Evolutionary conservation across 805 yeast species (phyloP), one percentile per base, ranked within the genome.

Genomic region (Metschnikowia lunata): DNA sequence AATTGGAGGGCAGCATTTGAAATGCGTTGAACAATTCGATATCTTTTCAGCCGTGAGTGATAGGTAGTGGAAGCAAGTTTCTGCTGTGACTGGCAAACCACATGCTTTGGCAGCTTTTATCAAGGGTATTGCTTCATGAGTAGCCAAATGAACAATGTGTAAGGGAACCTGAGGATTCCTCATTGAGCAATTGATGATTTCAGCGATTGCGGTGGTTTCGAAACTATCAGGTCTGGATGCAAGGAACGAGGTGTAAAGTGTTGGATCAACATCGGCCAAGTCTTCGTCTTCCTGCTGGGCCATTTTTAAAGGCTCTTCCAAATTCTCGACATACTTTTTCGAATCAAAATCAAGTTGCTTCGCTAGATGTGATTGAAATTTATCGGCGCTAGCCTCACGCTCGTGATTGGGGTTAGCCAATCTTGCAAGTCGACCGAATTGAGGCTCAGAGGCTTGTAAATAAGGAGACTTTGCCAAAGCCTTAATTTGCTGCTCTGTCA

Each of bases 1-100:
- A 52, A 90, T 90, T 2, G 98, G 98, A 1, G 98, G 98, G 62
- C 97, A 91, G 60, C 97, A 91, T 65, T 90, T 90, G 75, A 76
- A 88, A 57, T 83, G 87, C 5, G 97, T 90, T 11, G 83, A 80
- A 41, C 87, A 79, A 55, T 81, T 76, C 14, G 88, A 82, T 43
- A 90, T 88, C 23, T 73, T 71, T 59, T 90, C 97, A 3, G 96
- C 86, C 3, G 76, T 72, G 36, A 90, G 71, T 2, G 91, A 76
- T 42, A 90, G 71, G 63, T 90, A 90, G 62, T 90, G 98, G 78
- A 89, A 90, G 63, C 98, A 90, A 0, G 98, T 91, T 62, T 90
- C 98, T 1, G 89, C 96, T 0, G 93, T 71, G 40, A 90, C 72
- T 29, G 86, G 87, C 37, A 85, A 64, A 0, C 75, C 74, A 35